Evolutionary conservation across 306 rosid species (phyloP), one percentile per base, ranked within the genome.

Genomic region (Cucurbita maxima): DNA sequence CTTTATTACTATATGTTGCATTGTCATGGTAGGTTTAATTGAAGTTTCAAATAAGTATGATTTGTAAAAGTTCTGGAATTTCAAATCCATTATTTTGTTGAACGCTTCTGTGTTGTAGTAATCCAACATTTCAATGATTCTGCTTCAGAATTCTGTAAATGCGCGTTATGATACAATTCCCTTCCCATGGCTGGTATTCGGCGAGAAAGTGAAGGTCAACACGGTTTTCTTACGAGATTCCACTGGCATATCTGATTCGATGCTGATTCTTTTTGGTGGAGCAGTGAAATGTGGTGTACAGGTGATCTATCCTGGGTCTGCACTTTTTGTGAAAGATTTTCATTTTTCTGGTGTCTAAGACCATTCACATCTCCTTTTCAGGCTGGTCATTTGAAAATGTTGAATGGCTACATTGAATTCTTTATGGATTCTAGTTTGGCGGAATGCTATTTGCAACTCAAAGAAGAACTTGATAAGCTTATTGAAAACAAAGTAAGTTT

Each of bases 161-260:
- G 90, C 90, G 13, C 96, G 97, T 10, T 90, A 84, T 84, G 96
- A 94, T 76, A 90, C 96, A 51, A 94, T 94, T 84, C 89, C 95
- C 63, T 90, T 90, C 76, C 98, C 98, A 34, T 94, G 98, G 98
- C 82, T 94, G 86, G 97, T 90, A 74, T 94, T 94, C 78, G 92
- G 94, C 15, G 98, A 94, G 82, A 94, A 94, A 84, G 92, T 94
- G 74, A 90, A 91, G 81, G 92, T 94, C 80, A 93, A 89, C 80
- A 85, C 97, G 10, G 98, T 94, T 72, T 90, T 88, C 81, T 67
- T 94, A 85, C 97, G 98, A 30, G 98, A 94, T 83, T 94, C 98
- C 76, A 94, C 98, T 14, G 98, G 86, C 20, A 90, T 94, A 62
- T 94, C 98, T 47, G 98, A 94, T 84, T 90, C 98, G 15, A 87